Evolutionary conservation across 805 yeast genomes (phyloP).

Genomic region (Kodamaea nitidulidarum): DNA sequence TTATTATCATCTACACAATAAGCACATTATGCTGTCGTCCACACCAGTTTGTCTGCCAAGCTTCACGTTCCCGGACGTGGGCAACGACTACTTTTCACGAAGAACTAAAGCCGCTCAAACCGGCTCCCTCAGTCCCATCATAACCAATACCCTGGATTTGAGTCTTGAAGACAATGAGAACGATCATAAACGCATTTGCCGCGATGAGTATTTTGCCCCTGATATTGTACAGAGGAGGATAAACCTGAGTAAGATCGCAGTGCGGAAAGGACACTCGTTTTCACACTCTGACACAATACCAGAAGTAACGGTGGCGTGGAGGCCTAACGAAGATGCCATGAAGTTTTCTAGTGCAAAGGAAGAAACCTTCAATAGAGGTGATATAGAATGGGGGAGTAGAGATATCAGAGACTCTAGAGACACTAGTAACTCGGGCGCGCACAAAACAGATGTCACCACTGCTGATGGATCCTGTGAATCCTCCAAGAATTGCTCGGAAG

Average conservation of each 20-base stretch:
- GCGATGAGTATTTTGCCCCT: constrained; percentile 10
- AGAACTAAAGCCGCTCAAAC: constrained; percentile 1
- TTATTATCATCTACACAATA: not conserved
- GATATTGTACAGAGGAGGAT: constrained; percentile 4
- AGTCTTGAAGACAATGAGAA: constrained; percentile 15
- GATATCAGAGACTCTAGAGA: not conserved
- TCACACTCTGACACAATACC: constrained; percentile 6
- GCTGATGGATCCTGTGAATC: too few species aligned
- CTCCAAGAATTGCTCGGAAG: too few species aligned
- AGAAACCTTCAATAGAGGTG: constrained; percentile 1
- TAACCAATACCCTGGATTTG: constrained; percentile 24
- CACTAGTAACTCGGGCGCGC: not conserved
- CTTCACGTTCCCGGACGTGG: constrained; percentile 6
- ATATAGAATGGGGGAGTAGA: not conserved
- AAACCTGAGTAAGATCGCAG: constrained; percentile 1
- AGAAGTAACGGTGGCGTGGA: not conserved
- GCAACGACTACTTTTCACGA: constrained; percentile 6
- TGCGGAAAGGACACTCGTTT: constrained; percentile 3
- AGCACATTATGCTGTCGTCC: constrained; percentile 1
- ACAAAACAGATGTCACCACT: too few species aligned
- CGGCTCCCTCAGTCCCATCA: constrained; percentile 27
- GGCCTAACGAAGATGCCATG: not conserved
- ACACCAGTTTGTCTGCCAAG: constrained; percentile 9
- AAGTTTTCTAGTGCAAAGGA: constrained; percentile 5
- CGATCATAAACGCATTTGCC: constrained; percentile 8